Evolutionary conservation across 805 yeast genomes (phyloP).

Genomic region (Candida nitratophila): DNA sequence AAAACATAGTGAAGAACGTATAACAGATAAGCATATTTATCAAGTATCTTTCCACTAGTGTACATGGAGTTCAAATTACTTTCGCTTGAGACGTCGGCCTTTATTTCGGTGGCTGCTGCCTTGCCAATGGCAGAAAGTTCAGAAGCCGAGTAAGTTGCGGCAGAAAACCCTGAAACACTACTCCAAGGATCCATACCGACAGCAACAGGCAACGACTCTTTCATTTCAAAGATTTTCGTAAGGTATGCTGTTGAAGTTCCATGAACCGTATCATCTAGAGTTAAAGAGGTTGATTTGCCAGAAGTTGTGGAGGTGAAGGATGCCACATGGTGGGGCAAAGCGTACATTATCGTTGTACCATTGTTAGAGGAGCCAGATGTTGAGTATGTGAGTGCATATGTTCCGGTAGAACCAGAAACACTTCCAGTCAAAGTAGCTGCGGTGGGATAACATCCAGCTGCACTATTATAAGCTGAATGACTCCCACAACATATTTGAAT

Average conservation of each 20-base stretch:
- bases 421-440: constrained; percentile 37
- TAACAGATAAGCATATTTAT: constrained; percentile 80
- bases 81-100: constrained; percentile 35
- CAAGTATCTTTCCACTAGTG: constrained; percentile 78
- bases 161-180: constrained; percentile 28
- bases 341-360: constrained; percentile 38
- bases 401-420: constrained; percentile 28
- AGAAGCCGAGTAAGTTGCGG: constrained; percentile 13
- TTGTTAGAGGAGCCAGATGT: constrained; percentile 39
- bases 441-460: constrained; percentile 58
- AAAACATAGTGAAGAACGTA: constrained; percentile 63
- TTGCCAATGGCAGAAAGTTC: constrained; percentile 15
- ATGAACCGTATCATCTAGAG: constrained; percentile 42
- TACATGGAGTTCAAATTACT: constrained; percentile 49
- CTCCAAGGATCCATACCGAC: constrained; percentile 53
- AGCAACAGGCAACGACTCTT: constrained; percentile 33
- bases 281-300: constrained; percentile 24
- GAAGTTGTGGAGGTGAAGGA: constrained; percentile 26
- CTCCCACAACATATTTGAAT: constrained; percentile 57
- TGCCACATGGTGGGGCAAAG: constrained; percentile 44
- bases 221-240: constrained; percentile 35
- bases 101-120: constrained; percentile 32
- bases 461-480: constrained; percentile 40
- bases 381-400: constrained; percentile 37
- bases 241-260: constrained; percentile 40